phyloP scores from a whole-genome alignment of 2,329 filamentous ascomycete species.

The Aspergillus terreus region DNA sequence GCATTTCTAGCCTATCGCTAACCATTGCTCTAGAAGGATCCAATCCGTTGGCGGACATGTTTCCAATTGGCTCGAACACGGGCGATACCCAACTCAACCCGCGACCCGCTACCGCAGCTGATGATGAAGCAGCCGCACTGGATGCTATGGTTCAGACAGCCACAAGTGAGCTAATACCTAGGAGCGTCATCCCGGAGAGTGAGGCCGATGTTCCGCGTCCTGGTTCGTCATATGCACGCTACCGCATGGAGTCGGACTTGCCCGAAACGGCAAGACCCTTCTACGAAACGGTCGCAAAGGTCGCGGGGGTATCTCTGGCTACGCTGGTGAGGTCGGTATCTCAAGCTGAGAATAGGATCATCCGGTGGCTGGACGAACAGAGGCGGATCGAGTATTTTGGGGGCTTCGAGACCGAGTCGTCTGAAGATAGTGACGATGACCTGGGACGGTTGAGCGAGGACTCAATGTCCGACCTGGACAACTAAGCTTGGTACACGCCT shows the following conservation, averaged over 20 bases:
- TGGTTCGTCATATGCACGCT: constrained; percentile 50
- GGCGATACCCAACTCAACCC: constrained; percentile 10
- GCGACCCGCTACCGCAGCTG: constrained; percentile 2
- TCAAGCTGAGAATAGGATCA: constrained; percentile 46
- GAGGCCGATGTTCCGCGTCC: constrained; percentile 40
- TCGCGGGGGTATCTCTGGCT: constrained; percentile 49
- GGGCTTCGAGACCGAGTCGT: constrained; percentile 15
- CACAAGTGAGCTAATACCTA: constrained; percentile 39
- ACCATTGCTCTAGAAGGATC: constrained; percentile 13
- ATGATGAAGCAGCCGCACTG: constrained; percentile 28
- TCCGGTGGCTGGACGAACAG: constrained; percentile 34
- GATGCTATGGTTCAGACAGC: constrained; percentile 40
- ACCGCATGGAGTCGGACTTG: constrained; percentile 47
- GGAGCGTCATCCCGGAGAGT: constrained; percentile 35
- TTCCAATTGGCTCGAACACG: constrained; percentile 31
- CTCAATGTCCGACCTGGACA: constrained; percentile 2
- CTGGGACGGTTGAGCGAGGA: constrained; percentile 2
- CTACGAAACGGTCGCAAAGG: constrained; percentile 49
- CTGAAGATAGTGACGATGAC: constrained; percentile 16
- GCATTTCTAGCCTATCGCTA: background rate
- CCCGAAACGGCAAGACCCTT: constrained; percentile 45
- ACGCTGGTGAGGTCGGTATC: constrained; percentile 50
- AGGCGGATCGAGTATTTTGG: constrained; percentile 29
- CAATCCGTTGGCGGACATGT: constrained; percentile 40
- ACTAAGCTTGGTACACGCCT: background rate